A percentile compares a stretch with the other conserved stretches of the same genome.
phyloP scores from a whole-genome alignment of 208 protist species.

The Crithidia mellificae region DNA sequence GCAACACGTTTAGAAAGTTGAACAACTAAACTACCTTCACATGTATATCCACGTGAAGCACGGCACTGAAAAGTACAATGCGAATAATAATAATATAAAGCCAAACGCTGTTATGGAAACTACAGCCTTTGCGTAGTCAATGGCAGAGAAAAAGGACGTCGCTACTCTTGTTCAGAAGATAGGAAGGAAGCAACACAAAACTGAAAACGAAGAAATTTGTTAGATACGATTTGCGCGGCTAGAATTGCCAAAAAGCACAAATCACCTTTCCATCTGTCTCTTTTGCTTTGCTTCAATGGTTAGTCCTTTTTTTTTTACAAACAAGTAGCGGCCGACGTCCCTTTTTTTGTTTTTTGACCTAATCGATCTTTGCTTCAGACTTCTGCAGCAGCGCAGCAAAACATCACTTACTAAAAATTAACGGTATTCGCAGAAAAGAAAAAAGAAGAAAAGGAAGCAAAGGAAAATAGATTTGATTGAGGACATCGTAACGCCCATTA shows the following conservation, averaged over 20 bases:
- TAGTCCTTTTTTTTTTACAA: too few species aligned
- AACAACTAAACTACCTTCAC: not conserved
- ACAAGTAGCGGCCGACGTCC: too few species aligned
- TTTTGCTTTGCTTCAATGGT: too few species aligned
- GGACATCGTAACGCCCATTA: not conserved
- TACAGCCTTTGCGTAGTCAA: not conserved
- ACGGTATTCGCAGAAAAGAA: not conserved
- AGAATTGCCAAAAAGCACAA: too few species aligned
- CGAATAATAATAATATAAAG: not conserved
- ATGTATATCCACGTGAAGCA: conserved; percentile 1
- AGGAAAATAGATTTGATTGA: not conserved
- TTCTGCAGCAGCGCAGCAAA: too few species aligned
- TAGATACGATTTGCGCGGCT: too few species aligned
- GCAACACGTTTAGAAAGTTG: not conserved
- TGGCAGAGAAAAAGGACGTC: not conserved
- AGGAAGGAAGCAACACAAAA: not conserved
- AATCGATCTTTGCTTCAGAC: too few species aligned
- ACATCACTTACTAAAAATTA: too few species aligned
- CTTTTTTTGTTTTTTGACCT: too few species aligned
- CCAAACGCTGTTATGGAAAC: not conserved
- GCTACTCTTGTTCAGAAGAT: not conserved
- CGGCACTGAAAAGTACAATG: not conserved
- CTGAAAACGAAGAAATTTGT: too few species aligned
- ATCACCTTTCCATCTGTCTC: too few species aligned
- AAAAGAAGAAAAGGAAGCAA: not conserved